These are phyloP conservation scores for Keithomyces neogunnii DNA, from an alignment of 2,329 filamentous ascomycete genomes.

Conservation along the genomic window DNA sequence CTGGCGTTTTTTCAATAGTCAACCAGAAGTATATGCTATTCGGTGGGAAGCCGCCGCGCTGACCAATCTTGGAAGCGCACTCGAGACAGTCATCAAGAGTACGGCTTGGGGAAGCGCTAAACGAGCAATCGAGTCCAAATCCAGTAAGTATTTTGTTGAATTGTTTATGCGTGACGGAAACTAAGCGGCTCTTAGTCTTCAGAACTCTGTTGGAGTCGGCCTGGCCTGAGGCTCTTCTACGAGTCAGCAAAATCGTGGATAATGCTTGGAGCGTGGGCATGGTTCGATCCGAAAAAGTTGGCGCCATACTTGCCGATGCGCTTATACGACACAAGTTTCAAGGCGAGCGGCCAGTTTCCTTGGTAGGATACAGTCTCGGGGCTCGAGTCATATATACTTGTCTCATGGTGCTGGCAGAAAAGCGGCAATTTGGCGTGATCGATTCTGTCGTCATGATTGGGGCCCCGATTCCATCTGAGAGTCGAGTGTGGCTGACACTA, in stretches of 20 bases:
- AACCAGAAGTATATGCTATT: slow-evolving; percentile 73
- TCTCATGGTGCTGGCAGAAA: slow-evolving; percentile 68
- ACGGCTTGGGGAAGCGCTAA: slow-evolving; percentile 70
- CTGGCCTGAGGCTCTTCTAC: slow-evolving; percentile 57
- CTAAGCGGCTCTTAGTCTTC: slow-evolving; percentile 32
- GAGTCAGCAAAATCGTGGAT: slow-evolving; percentile 66
- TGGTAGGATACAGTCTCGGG: slow-evolving; percentile 77
- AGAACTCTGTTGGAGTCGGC: slow-evolving; percentile 47
- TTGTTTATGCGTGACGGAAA: slow-evolving; percentile 5
- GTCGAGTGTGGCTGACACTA: slow-evolving; percentile 66
- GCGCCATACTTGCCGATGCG: slow-evolving; percentile 65
- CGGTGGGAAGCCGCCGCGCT: slow-evolving; percentile 76
- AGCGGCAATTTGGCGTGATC: slow-evolving; percentile 75
- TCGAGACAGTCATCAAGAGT: slow-evolving; percentile 70
- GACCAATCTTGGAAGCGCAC: slow-evolving; percentile 65
- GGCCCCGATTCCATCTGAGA: slow-evolving; percentile 65
- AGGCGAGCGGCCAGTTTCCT: slow-evolving; percentile 70
- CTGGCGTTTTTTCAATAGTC: slow-evolving; percentile 67
- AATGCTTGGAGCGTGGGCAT: slow-evolving; percentile 75
- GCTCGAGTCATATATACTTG: slow-evolving; percentile 80
- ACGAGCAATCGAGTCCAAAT: slow-evolving; percentile 36
- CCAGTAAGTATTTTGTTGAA: slow-evolving; percentile 30
- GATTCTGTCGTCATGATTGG: slow-evolving; percentile 84
- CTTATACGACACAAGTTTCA: slow-evolving; percentile 69
- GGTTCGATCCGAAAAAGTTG: slow-evolving; percentile 66